Base-by-base conservation (phyloP, 2,329 filamentous ascomycete genomes). In the Fusarium euwallaceae region DNA sequence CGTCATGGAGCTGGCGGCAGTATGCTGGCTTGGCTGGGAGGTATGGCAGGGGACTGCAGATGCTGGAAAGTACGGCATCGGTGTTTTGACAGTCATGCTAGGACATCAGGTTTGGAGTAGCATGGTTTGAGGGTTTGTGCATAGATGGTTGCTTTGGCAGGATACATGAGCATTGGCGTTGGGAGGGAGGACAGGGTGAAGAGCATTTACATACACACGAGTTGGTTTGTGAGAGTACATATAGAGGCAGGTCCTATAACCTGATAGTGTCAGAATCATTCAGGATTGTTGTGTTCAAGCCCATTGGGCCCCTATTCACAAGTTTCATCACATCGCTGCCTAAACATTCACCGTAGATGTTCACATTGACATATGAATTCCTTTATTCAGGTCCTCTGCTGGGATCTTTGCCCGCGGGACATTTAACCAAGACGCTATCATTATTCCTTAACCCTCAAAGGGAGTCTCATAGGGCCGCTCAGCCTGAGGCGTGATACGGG, bases 401-500 rank as follows among this genome's bases (percentile, higher is more conserved):
- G 60, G 60, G 60, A 48, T 67, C 48, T 67, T 67, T 64, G 61
- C 61, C 51, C 61, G 34, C 36, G 66, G 66, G 53, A 68, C 39
- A 22, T 58, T 36, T 61, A 22, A 36, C 27, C 37, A 16, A 39
- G 14, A 53, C 20, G 43, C 55, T 34, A 32, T 63, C 32, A 53
- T 64, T 59, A 39, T 34, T 14, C 32, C 4, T 58, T 69, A 73
- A 12, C 75, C 75, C 59, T 79, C 75, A 41, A 77, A 79, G 1
- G 90, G 89, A 2, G 91, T 97, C 87, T 97, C 92, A 75, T 86
- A 94, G 0, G 94, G 94, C 70, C 86, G 83, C 86, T 97, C 94
- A 1, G 94, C 94, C 84, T 96, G 93, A 0, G 94, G 94, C 6
- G 94, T 96, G 79, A 97, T 92, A 51, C 95, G 89, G 6, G 94